phyloP scores from a whole-genome alignment of 1,284 basidiomycete species.

The Stygiomarasmius scandens region DNA sequence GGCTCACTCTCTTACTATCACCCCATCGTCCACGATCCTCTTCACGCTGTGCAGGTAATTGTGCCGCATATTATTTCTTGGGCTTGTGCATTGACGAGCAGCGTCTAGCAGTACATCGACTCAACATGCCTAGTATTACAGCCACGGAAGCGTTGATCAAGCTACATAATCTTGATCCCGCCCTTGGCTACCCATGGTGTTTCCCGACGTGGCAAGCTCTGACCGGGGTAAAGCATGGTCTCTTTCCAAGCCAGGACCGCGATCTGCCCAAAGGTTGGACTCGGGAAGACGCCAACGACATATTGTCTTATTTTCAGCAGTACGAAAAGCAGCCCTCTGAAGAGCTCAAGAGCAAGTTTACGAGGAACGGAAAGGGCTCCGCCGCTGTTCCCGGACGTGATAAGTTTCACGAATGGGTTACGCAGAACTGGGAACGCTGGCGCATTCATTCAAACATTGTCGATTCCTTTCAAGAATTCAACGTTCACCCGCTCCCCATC shows the following conservation, averaged over 20 bases:
- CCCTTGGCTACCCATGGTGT: constrained; percentile 27
- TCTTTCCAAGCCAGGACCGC: constrained; percentile 22
- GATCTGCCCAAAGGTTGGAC: constrained; percentile 23
- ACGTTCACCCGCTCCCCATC: constrained; percentile 22
- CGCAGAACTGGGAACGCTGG: constrained; percentile 18
- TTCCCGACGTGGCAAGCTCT: constrained; percentile 24
- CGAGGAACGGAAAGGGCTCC: constrained; percentile 5
- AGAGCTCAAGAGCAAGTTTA: constrained; percentile 22
- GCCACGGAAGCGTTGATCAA: constrained; percentile 18
- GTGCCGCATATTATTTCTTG: too few species aligned
- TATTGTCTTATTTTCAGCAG: constrained; percentile 21
- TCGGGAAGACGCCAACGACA: constrained; percentile 8
- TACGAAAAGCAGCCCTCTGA: constrained; percentile 10
- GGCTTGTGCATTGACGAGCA: too few species aligned
- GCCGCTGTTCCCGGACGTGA: constrained; percentile 21
- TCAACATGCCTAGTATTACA: constrained; percentile 16
- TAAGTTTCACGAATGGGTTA: constrained; percentile 20
- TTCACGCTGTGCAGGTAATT: too few species aligned
- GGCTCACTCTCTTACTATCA: too few species aligned
- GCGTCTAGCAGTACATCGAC: too few species aligned
- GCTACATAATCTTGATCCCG: constrained; percentile 10
- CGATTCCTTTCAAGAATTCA: constrained; percentile 11
- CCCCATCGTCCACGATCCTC: too few species aligned
- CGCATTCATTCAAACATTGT: constrained; percentile 25
- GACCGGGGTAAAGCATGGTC: constrained; percentile 25